Evolutionary conservation across 129 eudicot species (phyloP).

Genomic region (Scalesia atractyloides): DNA sequence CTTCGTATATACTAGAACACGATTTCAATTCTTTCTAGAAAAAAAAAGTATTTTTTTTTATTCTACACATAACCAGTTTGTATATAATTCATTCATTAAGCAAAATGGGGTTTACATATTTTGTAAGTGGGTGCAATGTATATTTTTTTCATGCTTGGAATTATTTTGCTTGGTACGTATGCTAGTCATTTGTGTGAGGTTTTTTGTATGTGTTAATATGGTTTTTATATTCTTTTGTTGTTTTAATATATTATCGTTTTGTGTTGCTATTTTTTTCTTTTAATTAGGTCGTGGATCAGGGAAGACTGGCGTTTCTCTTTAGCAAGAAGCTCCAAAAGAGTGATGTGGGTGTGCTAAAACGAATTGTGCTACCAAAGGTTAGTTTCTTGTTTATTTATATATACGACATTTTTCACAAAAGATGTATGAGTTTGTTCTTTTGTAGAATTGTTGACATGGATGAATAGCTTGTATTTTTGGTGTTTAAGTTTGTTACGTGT

Average conservation of each 20-base stretch:
- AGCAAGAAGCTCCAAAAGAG: slow-evolving; percentile 86
- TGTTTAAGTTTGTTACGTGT: slow-evolving; percentile 9
- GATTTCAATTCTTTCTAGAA: too few relatives aligned
- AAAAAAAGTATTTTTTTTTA: too few relatives aligned
- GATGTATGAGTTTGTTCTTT: slow-evolving; percentile 11
- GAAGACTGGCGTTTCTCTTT: slow-evolving; percentile 68
- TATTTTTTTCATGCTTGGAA: too few relatives aligned
- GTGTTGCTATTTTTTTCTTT: not conserved
- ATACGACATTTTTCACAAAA: too few relatives aligned
- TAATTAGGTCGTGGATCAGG: slow-evolving; percentile 51
- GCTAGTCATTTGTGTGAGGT: not conserved
- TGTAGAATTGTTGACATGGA: slow-evolving; percentile 12
- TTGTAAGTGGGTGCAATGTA: too few relatives aligned
- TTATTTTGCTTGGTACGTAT: not conserved
- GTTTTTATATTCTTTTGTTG: not conserved
- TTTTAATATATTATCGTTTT: not conserved
- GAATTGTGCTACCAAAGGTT: slow-evolving; percentile 95
- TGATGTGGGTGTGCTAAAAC: slow-evolving; percentile 69
- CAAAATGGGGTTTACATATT: too few relatives aligned
- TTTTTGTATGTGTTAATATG: not conserved
- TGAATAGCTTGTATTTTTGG: not conserved
- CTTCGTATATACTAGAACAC: too few relatives aligned
- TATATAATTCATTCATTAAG: too few relatives aligned
- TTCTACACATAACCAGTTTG: too few relatives aligned
- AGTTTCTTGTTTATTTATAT: not conserved